Percentiles rank a stretch among this genome's conserved stretches.
phyloP scores from a whole-genome alignment of 805 yeast genomes.

The Metschnikowia drakensbergensis region DNA sequence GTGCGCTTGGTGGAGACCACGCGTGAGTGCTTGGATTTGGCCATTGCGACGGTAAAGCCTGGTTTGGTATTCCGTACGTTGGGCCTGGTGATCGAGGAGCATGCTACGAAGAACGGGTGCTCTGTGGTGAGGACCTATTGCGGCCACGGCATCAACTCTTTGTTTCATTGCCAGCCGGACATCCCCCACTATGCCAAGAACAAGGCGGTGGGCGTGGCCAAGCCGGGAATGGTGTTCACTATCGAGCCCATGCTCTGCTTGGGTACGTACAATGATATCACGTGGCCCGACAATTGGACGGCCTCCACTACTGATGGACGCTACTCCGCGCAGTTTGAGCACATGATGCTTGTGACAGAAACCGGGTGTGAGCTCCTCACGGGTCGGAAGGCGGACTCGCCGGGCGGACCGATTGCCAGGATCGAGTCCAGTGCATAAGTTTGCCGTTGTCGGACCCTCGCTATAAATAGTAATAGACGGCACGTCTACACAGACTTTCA shows the following conservation, averaged over 20 bases:
- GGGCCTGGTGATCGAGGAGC: slow-evolving; percentile 84
- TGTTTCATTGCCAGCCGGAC: slow-evolving; percentile 89
- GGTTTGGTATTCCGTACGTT: slow-evolving; percentile 83
- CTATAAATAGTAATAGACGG: too few relatives aligned
- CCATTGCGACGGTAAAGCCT: slow-evolving; percentile 84
- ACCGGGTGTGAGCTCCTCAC: slow-evolving; percentile 88
- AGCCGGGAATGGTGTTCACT: slow-evolving; percentile 95
- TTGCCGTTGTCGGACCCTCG: too few relatives aligned
- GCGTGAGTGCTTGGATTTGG: slow-evolving; percentile 79
- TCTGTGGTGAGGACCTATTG: slow-evolving; percentile 87
- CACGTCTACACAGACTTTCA: too few relatives aligned
- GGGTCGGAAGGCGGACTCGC: slow-evolving; percentile 73
- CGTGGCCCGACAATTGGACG: slow-evolving; percentile 99
- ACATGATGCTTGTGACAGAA: slow-evolving; percentile 88
- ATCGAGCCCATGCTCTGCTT: slow-evolving; percentile 95
- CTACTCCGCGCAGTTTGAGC: slow-evolving; percentile 92
- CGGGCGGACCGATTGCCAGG: slow-evolving; percentile 82
- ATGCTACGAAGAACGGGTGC: slow-evolving; percentile 72
- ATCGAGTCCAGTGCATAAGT: slow-evolving; percentile 12
- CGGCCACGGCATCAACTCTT: slow-evolving; percentile 88
- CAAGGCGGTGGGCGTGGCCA: slow-evolving; percentile 89
- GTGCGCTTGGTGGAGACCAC: slow-evolving; percentile 85
- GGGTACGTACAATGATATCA: slow-evolving; percentile 73
- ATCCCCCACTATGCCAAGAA: slow-evolving; percentile 93
- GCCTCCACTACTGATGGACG: slow-evolving; percentile 87